Base-by-base conservation (phyloP, 1,284 basidiomycete species). In the Sanguinoderma infundibulare region DNA sequence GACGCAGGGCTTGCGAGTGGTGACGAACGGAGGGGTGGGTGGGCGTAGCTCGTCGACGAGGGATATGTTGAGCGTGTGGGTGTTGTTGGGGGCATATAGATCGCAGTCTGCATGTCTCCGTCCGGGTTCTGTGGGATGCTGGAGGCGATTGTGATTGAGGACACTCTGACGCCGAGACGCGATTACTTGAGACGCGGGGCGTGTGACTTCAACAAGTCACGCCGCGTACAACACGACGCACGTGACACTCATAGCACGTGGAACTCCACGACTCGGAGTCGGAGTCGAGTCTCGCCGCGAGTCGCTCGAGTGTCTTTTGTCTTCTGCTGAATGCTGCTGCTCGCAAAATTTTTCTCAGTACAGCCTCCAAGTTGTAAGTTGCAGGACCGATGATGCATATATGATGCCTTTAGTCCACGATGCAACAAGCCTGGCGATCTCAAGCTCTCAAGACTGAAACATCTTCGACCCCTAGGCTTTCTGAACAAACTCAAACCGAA, bases 1-100 rank as follows among this genome's bases (percentile, higher is more conserved):
- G 68, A 70, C 24, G 38, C 59, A 30, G 69, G 67, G 44, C 67
- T 68, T 26, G 71, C 71, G 20, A 74, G 68, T 14, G 73, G 73
- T 10, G 73, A 74, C 3, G 73, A 74, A 36, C 60, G 60, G 8
- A 63, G 51, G 3, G 63, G 73, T 36, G 52, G 53, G 49, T 69
- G 62, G 22, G 62, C n/a, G 52, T 60, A 61, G 35, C 44, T n/a
- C 1, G 55, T 52, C 9, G 60, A 53, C 8, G 58, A 63, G 3
- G 40, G 12, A 42, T 52, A 53, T 17, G 17, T 30, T 10, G 59
- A 56, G 3, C 58, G 42, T 1, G 50, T 53, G 3, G 65, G 65
- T 8, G 65, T 66, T n/a, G 55, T 34, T n/a, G 65, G 62, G 4
- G 64, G 40, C 26, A 61, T 42, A 28, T 50, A 60, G 17, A 59